These are phyloP conservation scores for Gonium pectorale DNA, from an alignment of 139 green algal genomes.

Conservation along the genomic window DNA sequence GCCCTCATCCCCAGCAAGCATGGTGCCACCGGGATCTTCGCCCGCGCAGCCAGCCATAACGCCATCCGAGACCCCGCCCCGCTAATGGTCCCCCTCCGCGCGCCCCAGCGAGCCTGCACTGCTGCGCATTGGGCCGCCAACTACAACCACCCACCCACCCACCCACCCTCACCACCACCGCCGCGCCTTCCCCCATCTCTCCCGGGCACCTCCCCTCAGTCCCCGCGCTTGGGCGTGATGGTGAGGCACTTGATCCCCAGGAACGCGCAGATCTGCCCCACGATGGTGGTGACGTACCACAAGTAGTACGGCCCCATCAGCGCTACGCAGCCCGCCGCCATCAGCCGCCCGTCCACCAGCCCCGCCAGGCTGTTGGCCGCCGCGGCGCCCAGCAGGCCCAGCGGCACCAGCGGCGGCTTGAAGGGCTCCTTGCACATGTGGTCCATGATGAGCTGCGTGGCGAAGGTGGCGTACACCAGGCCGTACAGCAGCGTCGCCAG, in stretches of 20 bases:
- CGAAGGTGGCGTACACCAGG: constrained; percentile 68
- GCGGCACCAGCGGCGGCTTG: constrained; percentile 56
- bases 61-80: no score
- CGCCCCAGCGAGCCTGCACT: no score
- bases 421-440: constrained; percentile 95
- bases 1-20: no score
- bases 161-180: no score
- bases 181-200: no score
- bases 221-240: constrained; percentile 56
- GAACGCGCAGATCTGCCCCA: constrained; percentile 81
- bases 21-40: no score
- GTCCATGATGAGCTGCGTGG: constrained; percentile 88
- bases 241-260: constrained; percentile 86
- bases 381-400: constrained; percentile 52
- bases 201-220: no score
- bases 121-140: no score
- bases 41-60: no score
- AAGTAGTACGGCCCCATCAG: constrained; percentile 74
- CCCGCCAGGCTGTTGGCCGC: constrained; percentile 46
- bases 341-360: background rate
- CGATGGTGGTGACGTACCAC: constrained; percentile 64
- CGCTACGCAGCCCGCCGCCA: constrained; percentile 45
- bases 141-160: no score
- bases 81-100: no score
- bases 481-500: constrained; percentile 55